These are phyloP conservation scores for Diaporthe ampelina DNA, from an alignment of 2,329 filamentous ascomycete species.

Conservation along the genomic window DNA sequence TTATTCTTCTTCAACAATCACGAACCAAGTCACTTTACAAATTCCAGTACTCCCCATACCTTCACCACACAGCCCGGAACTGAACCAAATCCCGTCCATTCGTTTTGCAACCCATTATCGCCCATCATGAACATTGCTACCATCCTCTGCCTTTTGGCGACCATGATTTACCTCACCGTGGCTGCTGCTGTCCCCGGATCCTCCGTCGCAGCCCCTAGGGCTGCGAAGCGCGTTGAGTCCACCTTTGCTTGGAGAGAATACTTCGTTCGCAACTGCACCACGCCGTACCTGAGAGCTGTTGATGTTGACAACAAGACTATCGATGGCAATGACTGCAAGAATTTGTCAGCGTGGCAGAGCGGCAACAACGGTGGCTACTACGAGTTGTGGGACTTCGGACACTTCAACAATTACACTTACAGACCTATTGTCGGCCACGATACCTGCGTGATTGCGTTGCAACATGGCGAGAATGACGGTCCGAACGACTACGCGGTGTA, in stretches of 20 bases:
- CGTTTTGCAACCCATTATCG: neutral
- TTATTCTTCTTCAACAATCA: neutral
- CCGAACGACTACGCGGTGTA: slow-evolving; percentile 35
- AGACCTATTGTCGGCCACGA: slow-evolving; percentile 30
- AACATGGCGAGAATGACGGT: neutral
- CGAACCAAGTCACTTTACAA: neutral
- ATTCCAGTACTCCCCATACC: neutral
- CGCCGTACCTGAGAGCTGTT: neutral
- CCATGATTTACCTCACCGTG: neutral
- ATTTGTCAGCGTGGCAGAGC: slow-evolving; percentile 13
- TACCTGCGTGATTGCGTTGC: slow-evolving; percentile 36
- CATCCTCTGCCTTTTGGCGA: neutral
- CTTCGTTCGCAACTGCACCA: slow-evolving; percentile 35
- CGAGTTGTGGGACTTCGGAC: slow-evolving; percentile 37
- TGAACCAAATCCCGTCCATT: neutral
- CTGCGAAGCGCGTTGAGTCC: slow-evolving; percentile 30
- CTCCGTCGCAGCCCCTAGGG: neutral
- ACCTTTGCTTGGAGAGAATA: slow-evolving; percentile 19
- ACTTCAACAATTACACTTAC: slow-evolving; percentile 15
- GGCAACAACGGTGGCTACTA: slow-evolving; percentile 37
- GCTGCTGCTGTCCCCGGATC: neutral
- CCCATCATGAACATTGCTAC: neutral
- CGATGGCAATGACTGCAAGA: slow-evolving; percentile 11
- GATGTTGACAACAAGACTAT: neutral
- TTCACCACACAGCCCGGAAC: neutral